A percentile compares a stretch with the other conserved stretches of the same genome.
phyloP scores from a whole-genome alignment of 208 protist genomes.

The Crithidia fasciculata region DNA sequence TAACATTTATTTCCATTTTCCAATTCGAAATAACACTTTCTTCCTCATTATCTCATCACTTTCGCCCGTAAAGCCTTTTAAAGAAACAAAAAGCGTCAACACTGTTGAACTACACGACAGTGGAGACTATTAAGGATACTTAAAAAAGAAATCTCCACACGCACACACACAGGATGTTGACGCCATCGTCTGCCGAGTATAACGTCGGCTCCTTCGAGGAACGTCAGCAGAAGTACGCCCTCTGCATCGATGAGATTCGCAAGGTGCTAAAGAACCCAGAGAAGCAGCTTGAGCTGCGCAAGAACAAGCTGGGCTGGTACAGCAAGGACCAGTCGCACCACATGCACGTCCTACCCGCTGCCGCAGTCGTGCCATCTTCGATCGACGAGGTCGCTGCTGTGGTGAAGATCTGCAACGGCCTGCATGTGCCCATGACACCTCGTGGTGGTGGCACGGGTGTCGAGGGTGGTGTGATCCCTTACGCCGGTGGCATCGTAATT shows the following conservation, averaged over 20 bases:
- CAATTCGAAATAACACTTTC: no score
- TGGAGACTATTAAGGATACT: no score
- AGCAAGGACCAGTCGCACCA: slow-evolving; percentile 45
- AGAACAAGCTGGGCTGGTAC: slow-evolving; percentile 38
- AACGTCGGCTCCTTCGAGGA: slow-evolving; percentile 21
- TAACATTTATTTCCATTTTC: no score
- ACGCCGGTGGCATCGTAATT: slow-evolving; percentile 63
- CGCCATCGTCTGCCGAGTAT: slow-evolving; percentile 6
- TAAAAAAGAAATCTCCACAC: neutral
- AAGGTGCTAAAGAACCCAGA: slow-evolving; percentile 33
- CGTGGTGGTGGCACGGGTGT: slow-evolving; percentile 55
- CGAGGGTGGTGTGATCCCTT: slow-evolving; percentile 62
- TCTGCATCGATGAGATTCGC: slow-evolving; percentile 35
- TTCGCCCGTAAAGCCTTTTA: no score
- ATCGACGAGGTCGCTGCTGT: slow-evolving; percentile 41
- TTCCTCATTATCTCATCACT: no score
- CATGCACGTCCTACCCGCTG: slow-evolving; percentile 29
- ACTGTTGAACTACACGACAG: no score
- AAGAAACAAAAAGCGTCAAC: no score
- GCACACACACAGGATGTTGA: neutral
- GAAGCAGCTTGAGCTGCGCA: slow-evolving; percentile 37
- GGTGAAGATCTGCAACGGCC: slow-evolving; percentile 37
- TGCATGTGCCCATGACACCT: slow-evolving; percentile 57
- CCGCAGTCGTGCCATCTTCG: slow-evolving; percentile 31
- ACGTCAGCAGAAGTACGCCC: slow-evolving; percentile 37